Evolutionary conservation across 306 rosid species (phyloP), one percentile per base, ranked within the genome.

Genomic region (Acacia melanoxylon): DNA sequence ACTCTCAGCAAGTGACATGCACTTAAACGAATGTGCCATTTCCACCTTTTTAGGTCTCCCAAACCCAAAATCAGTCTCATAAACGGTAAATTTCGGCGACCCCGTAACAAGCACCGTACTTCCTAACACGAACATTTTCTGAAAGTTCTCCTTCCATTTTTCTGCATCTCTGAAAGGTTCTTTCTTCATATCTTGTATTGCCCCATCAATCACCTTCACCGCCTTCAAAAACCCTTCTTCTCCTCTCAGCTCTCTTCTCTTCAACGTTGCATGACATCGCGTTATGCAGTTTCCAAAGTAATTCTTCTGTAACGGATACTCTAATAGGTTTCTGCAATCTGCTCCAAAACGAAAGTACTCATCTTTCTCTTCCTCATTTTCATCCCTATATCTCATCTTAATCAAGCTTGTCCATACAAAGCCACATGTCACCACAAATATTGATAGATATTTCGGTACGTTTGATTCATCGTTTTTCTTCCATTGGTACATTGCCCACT

Each of bases 281-380:
- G 83, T 75, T 62, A 87, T 4, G 79, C 90, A 87, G 45, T 87
- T 87, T 12, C 87, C 87, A 29, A 87, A 87, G 76, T 87, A 87
- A 1, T 81, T 83, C 19, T 25, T 40, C 9, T 79, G 82, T 14
- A 87, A 9, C 2, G 76, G 37, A 61, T 70, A 56, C 48, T 68
- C 87, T 35, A 87, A 74, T 0, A 70, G 77, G 4, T 70, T 82
- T 76, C 87, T 87, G 27, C 90, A 87, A 62, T 87, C 90, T 27
- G 84, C 87, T 20, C 84, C 56, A 14, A 75, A 56, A 12, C 0
- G 19, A 19, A 75, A 75, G 51, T 75, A 75, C 68, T 75, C 79
- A 3, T 75, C 52, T n/a, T 29, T 73, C 77, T 56, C 68, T 37
- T 75, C 68, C 3, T 75, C 79, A 20, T 56, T 40, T 1, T 56